phyloP scores from a whole-genome alignment of 129 eudicot species.

The Deinandra increscens region DNA sequence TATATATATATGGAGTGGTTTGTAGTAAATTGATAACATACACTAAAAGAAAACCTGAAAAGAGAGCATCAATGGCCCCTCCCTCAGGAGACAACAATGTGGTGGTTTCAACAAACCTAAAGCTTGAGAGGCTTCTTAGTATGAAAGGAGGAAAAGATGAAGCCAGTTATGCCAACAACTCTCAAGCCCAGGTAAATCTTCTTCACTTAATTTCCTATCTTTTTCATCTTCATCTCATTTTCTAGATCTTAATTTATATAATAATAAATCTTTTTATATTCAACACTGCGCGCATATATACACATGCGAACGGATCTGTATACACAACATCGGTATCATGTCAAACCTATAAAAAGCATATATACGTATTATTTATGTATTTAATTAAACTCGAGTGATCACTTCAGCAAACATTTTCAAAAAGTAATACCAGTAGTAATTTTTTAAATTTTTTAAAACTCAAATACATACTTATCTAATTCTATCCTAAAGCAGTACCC shows the following conservation, averaged over 20 bases:
- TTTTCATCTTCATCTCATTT: neutral
- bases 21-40: slow-evolving; percentile 22
- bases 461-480: too few relatives aligned
- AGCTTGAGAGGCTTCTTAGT: slow-evolving; percentile 85
- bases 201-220: neutral
- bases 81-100: slow-evolving; percentile 52
- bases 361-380: neutral
- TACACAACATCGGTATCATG: neutral
- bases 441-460: too few relatives aligned
- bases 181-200: slow-evolving; percentile 80
- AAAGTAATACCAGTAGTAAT: neutral
- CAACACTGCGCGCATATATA: too few relatives aligned
- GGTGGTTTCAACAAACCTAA: slow-evolving; percentile 58
- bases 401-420: neutral
- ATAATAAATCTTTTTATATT: neutral
- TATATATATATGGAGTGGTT: slow-evolving; percentile 12
- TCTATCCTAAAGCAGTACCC: too few relatives aligned
- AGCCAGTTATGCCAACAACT: slow-evolving; percentile 85
- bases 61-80: slow-evolving; percentile 42
- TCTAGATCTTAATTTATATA: neutral
- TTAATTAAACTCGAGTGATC: neutral
- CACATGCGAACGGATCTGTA: neutral
- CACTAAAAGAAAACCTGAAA: neutral
- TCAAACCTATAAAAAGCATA: neutral
- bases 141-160: slow-evolving; percentile 98